Percentiles rank a stretch among this genome's conserved stretches.
Conservation (phyloP, 495 filamentous ascomycete species). For the Corynascus novoguineensis region DNA sequence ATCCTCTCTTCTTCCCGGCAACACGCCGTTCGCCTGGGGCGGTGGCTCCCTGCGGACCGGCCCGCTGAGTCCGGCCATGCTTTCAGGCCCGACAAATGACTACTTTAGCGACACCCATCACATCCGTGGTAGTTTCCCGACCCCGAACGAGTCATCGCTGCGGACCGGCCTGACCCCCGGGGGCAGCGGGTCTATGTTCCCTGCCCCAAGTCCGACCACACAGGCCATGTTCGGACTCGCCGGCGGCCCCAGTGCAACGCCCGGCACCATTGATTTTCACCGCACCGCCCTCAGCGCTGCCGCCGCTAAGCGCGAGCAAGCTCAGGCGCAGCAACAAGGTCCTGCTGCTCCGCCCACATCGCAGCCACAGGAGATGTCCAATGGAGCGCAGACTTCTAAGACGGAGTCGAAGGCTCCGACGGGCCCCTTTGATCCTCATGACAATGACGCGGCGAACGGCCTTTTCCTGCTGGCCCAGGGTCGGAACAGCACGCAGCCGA, state of each 20-base stretch:
- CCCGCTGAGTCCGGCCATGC: slow-evolving; percentile 95
- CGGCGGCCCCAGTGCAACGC: slow-evolving; percentile 70
- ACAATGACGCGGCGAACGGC: slow-evolving; percentile 94
- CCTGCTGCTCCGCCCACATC: slow-evolving; percentile 34
- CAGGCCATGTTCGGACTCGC: slow-evolving; percentile 74
- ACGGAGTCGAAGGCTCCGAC: slow-evolving; percentile 41
- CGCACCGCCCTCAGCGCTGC: slow-evolving; percentile 82
- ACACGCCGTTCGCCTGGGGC: slow-evolving; percentile 72
- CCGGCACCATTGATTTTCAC: slow-evolving; percentile 88
- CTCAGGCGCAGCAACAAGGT: slow-evolving; percentile 42
- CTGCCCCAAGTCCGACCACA: slow-evolving; percentile 80
- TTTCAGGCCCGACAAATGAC: slow-evolving; percentile 73
- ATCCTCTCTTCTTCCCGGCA: slow-evolving; percentile 67
- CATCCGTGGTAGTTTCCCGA: slow-evolving; percentile 79
- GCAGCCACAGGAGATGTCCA: slow-evolving; percentile 42
- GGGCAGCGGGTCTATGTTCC: slow-evolving; percentile 97
- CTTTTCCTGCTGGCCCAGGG: slow-evolving; percentile 81
- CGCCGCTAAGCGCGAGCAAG: slow-evolving; percentile 51
- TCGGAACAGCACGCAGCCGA: slow-evolving; percentile 53
- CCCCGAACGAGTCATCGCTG: slow-evolving; percentile 93
- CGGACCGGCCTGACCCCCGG: slow-evolving; percentile 90
- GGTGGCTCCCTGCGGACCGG: slow-evolving; percentile 81
- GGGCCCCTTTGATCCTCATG: slow-evolving; percentile 73
- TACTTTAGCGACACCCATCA: slow-evolving; percentile 74
- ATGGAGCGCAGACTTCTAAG: slow-evolving; percentile 38